Base-by-base conservation (phyloP, 2,329 filamentous ascomycete species). In the Penicillium crustosum region DNA sequence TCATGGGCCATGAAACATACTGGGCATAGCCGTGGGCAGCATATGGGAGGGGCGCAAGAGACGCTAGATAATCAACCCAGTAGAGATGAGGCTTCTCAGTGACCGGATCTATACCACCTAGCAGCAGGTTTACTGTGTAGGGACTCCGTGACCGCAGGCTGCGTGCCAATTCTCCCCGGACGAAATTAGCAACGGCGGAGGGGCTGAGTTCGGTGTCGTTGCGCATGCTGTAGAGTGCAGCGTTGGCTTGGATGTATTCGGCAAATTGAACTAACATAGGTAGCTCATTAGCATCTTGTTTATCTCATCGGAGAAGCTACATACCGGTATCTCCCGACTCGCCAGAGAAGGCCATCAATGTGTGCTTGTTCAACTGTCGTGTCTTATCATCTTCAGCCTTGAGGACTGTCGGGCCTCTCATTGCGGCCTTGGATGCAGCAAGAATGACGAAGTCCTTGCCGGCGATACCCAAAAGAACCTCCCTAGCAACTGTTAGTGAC, bases 361-460 rank as follows among this genome's bases (percentile, higher is more conserved):
- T 97, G 79, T 96, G 88, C 80, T 94, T 89, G 84, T 96, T 99
- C 68, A 99, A 82, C 66, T 85, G 80, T 75, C 91, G 86, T 65
- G 94, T 99, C 86, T 99, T 99, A 85, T 99, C 93, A 78, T 99
- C 95, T 66, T 87, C 85, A 58, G 91, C 86, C 80, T 99, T 99
- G 74, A 99, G 88, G 77, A 99, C 89, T 59, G 93, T 97, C 64
- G 92, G 91, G 71, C 94, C 94, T 81, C 94, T 88, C 93, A 97
- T 97, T 71, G 93, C 91, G 74, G 94, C 94, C 83, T 99, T 97
- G 63, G 93, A 97, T 70, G 94, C 91, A 71, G 92, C 94, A 76
- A 99, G 88, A 84, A 99, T 87, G 81, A 93, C 95, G 78, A 97
- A 99, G 86, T 99, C 95, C 83, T 96, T 96, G 82, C 94, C 95